Base-by-base conservation (phyloP, 768 basidiomycete genomes). In the Chalciporus piperatus region DNA sequence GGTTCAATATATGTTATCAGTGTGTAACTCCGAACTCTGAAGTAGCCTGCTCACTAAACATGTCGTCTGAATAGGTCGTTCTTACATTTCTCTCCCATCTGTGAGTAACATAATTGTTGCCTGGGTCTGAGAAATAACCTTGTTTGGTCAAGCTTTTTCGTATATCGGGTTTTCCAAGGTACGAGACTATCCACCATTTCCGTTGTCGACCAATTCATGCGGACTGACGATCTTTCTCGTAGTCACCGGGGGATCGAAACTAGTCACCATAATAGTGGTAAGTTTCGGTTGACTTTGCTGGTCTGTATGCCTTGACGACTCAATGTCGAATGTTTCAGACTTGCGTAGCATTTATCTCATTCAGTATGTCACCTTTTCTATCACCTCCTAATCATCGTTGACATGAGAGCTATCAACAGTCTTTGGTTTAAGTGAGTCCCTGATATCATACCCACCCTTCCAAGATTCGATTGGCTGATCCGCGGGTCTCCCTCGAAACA, bases 381-480 rank as follows among this genome's bases (percentile, higher is more conserved):
- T 25, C 5, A 20, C 6, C n/a, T 10, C 23, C 27, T n/a, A 30
- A 45, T n/a, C 19, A 48, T 32, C 39, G 7, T 53, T 66, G 51
- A 69, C 49, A 16, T 40, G 27, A 43, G 49, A 50, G 33, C 38
- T 6, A 23, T n/a, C 16, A 5, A 48, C 39, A 68, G 67, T 40
- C 6, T 69, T 65, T 50, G 69, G 67, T 13, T 48, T 65, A 33
- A 54, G 67, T 70, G 9, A 55, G 69, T 60, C 5, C 14, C 10
- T n/a, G 25, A 33, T 22, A 32, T 30, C 11, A 35, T 28, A 3
- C 35, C 14, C 19, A 28, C 6, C 1, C 3, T 32, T 32, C 38
- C 39, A 19, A 54, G 25, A 65, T 14, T 20, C 4, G 20, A 42
- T 23, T 7, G 12, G 32, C 32, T 14, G 10, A 8, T 38, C 27